Base-by-base conservation (phyloP, 208 protist genomes). In the Angomonas deanei region DNA sequence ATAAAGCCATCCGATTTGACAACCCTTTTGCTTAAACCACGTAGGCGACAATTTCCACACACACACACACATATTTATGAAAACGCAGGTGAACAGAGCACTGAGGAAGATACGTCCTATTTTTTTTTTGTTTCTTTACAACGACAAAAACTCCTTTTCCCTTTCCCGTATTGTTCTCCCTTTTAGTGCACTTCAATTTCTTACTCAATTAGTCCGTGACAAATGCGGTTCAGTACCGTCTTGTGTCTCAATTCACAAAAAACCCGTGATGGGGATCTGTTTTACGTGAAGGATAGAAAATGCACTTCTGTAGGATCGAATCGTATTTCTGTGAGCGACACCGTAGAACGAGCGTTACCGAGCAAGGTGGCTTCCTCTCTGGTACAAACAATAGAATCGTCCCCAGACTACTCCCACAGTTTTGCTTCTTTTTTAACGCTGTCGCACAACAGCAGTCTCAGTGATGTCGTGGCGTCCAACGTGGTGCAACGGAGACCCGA, bases 321-420 rank as follows among this genome's bases (percentile, higher is more conserved):
- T 27, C 32, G 36, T 0, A 28, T 74, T 21, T 36, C 36, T 27
- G 79, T 73, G 10, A 72, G 78, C 58, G 48, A 69, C 19, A 57
- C 83, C 5, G 58, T 90, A 17, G 69, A 68, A 47, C 66, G 72
- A 21, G 78, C 78, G 11, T 65, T 84, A 54, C 76, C 83, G 2
- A 75, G 69, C 49, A 65, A 75, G 31, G 57, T 90, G 21, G 65
- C 73, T 6, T 58, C 47, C 8, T 67, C 61, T 21, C 69, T 90
- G n/a, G 53, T 72, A 17, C 23, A 30, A 19, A 55, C 56, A 32
- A 71, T 84, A 36, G 62, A 59, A 6, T 67, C 69, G 6, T 54
- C 74, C 1, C 70, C 76, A 3, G 38, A 50, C 3, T 77, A 74
- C 56, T 56, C 79, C 28, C 60, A 78, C 36, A 42, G 36, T 53